Evolutionary conservation across 306 rosid genomes (phyloP), one percentile per base, ranked within the genome.

Genomic region (Carpinus fangiana): DNA sequence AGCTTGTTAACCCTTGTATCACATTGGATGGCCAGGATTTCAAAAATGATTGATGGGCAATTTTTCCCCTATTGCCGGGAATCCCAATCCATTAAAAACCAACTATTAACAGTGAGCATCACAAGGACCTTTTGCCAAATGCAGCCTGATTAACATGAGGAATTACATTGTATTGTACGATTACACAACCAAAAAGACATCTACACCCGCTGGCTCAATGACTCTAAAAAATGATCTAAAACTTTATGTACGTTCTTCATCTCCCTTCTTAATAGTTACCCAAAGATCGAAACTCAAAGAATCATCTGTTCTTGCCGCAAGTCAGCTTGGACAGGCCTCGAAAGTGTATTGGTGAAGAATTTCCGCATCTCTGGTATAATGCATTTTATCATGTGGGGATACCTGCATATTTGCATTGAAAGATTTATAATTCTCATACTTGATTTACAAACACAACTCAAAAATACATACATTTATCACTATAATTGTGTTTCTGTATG

Each of bases 351-450:
- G 13, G 78, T 73, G 59, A 86, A 84, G 54, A 81, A 79, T 28
- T 55, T 54, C 59, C 38, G 66, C 10, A 87, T 82, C 46, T 87
- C 90, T 5, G 90, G 87, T 45, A 82, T 4, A 34, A 86, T 74
- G 59, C 78, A 72, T 50, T 67, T 71, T 67, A 87, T 23, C 50
- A 92, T 45, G 20, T 43, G 66, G 36, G 50, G 7, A 59, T 83
- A 90, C 97, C 97, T 92, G 77, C 61, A 73, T 23, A 36, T 64
- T 54, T 53, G 41, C 51, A 43, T 41, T n/a, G 74, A 51, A 73
- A 68, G 47, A 78, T 61, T 36, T 45, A 31, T 74, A 48, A 23
- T 12, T 28, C 7, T 23, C 57, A 36, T n/a, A 59, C 12, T 59
- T 18, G 28, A 13, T 41, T 38, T 41, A 41, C 0, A 52, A 20